Base-by-base conservation (phyloP, 495 filamentous ascomycete genomes). In the Melanomma pulvis-pyrius region DNA sequence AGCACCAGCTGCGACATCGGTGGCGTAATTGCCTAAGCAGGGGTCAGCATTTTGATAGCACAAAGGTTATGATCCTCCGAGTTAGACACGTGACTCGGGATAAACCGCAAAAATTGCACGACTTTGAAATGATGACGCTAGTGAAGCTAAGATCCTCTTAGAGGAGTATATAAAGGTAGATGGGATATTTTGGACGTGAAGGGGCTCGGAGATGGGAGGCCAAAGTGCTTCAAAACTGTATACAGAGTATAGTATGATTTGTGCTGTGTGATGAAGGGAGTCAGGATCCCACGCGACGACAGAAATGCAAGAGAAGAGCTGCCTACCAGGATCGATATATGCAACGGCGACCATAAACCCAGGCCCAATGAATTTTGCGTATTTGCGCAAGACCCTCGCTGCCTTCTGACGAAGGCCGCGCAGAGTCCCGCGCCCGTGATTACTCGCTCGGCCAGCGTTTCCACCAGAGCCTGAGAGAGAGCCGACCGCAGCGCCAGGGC, bases 331-430 rank as follows among this genome's bases (percentile, higher is more conserved):
- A 65, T 93, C 90, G 69, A 93, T 91, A 78, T 88, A 86, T 21
- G 89, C 89, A 46, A 92, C 90, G 17, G 89, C 84, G 59, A 93
- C 84, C 77, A 96, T 84, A 75, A 96, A 92, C 1, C 92, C 92
- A 13, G 92, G 92, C 0, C 92, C 92, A 50, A 96, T 79, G 73
- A 97, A 97, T 63, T 86, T 86, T 60, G 76, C 76, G 71, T 90
- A 94, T 32, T 86, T 93, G 59, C 80, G 48, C 39, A 92, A 21
- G 13, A 78, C 52, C 76, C 48, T 69, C 53, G 72, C 65, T 21
- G 79, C 44, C 26, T 71, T 72, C 47, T 61, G 60, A n/a, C 76
- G 52, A 25, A 61, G 47, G 47, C 57, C 63, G 46, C 54, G 72
- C 52, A 72, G 70, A 41, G 59, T 61, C 66, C 50, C 8, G 17